phyloP scores from a whole-genome alignment of 306 rosid genomes.

The Prunus davidiana region DNA sequence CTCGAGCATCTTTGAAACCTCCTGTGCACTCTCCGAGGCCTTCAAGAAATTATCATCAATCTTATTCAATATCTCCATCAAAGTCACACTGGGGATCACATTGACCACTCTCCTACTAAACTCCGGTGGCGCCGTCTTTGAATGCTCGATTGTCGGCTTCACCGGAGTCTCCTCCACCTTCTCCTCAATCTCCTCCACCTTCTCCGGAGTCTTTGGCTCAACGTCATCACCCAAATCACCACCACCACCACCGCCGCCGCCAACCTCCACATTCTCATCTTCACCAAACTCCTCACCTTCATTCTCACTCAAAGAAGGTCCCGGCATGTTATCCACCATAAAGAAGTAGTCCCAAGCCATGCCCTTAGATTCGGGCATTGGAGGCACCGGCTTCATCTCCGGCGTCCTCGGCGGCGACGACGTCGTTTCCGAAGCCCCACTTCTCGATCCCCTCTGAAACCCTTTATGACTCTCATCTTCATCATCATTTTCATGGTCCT shows the following conservation, averaged over 20 bases:
- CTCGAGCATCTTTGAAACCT: conserved; percentile 78
- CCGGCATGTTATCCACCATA: conserved; percentile 53
- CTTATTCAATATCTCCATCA: conserved; percentile 45
- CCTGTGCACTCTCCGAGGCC: conserved; percentile 72
- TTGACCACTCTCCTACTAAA: conserved; percentile 49
- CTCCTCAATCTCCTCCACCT: conserved; percentile 30
- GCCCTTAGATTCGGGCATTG: conserved; percentile 67
- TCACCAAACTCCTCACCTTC: conserved; percentile 28
- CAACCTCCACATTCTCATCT: conserved; percentile 18
- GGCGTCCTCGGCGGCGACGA: conserved; percentile 37
- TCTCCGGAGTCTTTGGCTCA: conserved; percentile 82
- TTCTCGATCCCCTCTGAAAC: conserved; percentile 23
- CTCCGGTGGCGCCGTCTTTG: conserved; percentile 65
- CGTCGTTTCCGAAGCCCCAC: conserved; percentile 11
- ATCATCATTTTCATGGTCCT: conserved; percentile 4
- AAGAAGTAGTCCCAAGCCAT: conserved; percentile 86
- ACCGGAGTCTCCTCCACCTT: conserved; percentile 30
- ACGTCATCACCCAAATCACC: conserved; percentile 27
- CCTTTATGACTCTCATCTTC: conserved; percentile 19
- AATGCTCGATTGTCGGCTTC: conserved; percentile 54
- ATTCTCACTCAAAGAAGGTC: conserved; percentile 41
- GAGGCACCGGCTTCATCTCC: conserved; percentile 42
- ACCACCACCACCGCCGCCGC: conserved; percentile 1
- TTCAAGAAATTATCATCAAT: conserved; percentile 73
- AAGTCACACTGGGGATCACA: conserved; percentile 39